Evolutionary conservation across 169 alveolate genomes (phyloP), one percentile per base, ranked within the genome.

Genomic region (Amoebophrya sp.): DNA sequence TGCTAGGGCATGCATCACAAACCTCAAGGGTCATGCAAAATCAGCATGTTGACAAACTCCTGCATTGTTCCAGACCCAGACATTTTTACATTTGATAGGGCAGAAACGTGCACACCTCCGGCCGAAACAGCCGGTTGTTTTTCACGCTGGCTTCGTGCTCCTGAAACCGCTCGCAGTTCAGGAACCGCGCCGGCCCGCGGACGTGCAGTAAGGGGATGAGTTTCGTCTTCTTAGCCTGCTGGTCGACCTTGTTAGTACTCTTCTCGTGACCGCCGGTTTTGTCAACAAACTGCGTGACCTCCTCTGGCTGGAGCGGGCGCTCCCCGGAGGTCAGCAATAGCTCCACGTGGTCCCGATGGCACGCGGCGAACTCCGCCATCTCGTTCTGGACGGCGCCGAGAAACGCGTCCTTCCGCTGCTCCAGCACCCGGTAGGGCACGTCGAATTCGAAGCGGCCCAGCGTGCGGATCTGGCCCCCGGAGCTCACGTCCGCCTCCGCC

Each of bases 271-370:
- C n/a, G n/a, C n/a, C n/a, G n/a, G n/a, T n/a, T n/a, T n/a, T n/a
- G n/a, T n/a, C n/a, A n/a, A n/a, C n/a, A n/a, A n/a, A n/a, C n/a
- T n/a, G 2, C 38, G 2, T n/a, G 35, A 3, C 38, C 32, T 66
- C 83, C 7, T 66, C 83, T 0, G 83, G 83, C 35, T n/a, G 83
- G 32, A 66, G 83, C 83, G 83, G 83, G 29, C 83, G 83, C 35
- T n/a, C 29, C 35, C 38, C 29, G 35, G 12, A 7, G 32, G 83
- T n/a, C 10, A 66, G 83, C 7, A 66, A 25, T 25, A 66, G 83
- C 83, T 66, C 83, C 10, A 66, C 18, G 35, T 66, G 83, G 35
- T 66, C 83, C 7, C 83, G 83, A 25, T 66, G 83, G 35, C 83
- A 66, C 29, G 83, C 83, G 32, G 83, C 12, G 35, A 66, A 66